These are phyloP conservation scores for Crithidia fasciculata DNA, from an alignment of 208 protist species.

Conservation along the genomic window DNA sequence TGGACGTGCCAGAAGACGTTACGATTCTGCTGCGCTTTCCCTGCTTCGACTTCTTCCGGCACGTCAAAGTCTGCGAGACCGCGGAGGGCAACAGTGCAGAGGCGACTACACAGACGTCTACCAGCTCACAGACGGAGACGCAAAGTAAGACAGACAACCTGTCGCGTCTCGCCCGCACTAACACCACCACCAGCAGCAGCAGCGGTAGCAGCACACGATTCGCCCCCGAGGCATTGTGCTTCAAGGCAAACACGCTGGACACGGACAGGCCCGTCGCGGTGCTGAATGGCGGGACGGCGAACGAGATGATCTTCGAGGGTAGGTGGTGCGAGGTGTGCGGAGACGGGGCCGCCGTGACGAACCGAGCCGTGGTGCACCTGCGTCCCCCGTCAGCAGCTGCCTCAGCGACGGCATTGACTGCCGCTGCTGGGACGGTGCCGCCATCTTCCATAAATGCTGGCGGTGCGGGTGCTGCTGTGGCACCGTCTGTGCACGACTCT, in stretches of 20 bases:
- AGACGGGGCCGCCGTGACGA: constrained; percentile 21
- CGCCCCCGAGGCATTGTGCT: constrained; percentile 37
- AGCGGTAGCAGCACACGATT: constrained; percentile 14
- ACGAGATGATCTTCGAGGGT: constrained; percentile 67
- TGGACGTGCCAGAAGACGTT: constrained; percentile 44
- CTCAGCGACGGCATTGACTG: not conserved
- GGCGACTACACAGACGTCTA: too few species aligned
- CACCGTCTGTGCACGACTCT: too few species aligned
- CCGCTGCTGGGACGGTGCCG: too few species aligned
- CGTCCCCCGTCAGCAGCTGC: not conserved
- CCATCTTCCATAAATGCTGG: too few species aligned
- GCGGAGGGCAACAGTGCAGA: not conserved
- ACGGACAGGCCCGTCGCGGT: constrained; percentile 57
- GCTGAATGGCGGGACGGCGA: constrained; percentile 38
- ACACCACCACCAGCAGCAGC: not conserved
- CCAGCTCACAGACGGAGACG: too few species aligned
- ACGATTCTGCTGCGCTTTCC: constrained; percentile 76
- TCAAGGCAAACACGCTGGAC: constrained; percentile 47
- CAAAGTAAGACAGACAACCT: too few species aligned
- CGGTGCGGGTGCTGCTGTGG: too few species aligned
- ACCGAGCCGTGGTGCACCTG: constrained; percentile 62
- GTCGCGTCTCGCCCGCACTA: too few species aligned
- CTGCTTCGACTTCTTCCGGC: constrained; percentile 81
- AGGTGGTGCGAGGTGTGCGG: constrained; percentile 50
- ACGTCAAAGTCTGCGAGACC: constrained; percentile 78